These are phyloP conservation scores for Fraxinus dipetala DNA, from an alignment of 305 asterid genomes.

Conservation along the genomic window DNA sequence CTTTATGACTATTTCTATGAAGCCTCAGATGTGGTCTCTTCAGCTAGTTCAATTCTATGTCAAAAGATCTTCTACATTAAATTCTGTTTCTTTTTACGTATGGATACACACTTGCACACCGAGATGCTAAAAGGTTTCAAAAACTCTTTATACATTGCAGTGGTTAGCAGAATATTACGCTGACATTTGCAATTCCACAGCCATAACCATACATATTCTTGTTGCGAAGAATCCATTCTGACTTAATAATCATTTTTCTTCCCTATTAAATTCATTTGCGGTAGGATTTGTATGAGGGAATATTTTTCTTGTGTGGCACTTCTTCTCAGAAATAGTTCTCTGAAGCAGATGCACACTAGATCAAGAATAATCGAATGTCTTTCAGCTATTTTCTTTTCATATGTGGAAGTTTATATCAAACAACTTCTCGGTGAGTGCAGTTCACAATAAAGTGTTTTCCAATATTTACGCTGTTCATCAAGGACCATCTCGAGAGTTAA, in stretches of 20 bases:
- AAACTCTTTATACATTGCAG: neutral
- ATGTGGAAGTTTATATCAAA: neutral
- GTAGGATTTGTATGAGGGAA: neutral
- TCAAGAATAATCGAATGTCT: neutral
- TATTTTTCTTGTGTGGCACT: neutral
- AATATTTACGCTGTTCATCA: neutral
- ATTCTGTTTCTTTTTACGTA: neutral
- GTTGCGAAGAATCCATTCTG: neutral
- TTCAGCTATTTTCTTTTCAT: neutral
- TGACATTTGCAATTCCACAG: neutral
- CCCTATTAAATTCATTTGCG: neutral
- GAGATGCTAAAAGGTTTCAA: neutral
- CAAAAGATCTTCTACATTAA: neutral
- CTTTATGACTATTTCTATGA: slow-evolving; percentile 8
- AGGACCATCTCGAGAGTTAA: neutral
- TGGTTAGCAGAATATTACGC: neutral
- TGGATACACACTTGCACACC: neutral
- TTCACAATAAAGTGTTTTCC: neutral
- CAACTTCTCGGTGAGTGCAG: neutral
- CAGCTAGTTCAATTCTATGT: neutral
- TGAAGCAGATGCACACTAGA: neutral
- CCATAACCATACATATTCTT: neutral
- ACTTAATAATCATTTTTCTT: neutral
- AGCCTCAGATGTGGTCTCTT: neutral
- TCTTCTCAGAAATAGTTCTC: neutral